Evolutionary conservation across 192 early-diverging fungal genomes (phyloP), one percentile per base, ranked within the genome.

Genomic region (Powellomyces hirtus): DNA sequence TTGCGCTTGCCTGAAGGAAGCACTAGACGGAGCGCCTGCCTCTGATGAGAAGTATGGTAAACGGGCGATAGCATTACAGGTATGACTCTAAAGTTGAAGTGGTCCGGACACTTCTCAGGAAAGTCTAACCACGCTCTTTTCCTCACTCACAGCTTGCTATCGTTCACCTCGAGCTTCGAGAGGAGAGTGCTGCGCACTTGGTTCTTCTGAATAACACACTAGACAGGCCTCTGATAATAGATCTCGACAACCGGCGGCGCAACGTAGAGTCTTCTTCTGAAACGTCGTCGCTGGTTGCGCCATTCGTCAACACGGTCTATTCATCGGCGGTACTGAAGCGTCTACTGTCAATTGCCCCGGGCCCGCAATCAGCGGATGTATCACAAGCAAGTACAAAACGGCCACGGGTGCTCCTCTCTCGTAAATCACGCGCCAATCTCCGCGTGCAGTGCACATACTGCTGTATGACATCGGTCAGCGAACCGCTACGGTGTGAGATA

Each of bases 371-470:
- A 16, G 27, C 6, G 2, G 46, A 49, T 5, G n/a, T 24, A 5
- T 49, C 46, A 14, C 5, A 18, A 7, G 26, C 46, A 49, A 49
- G 46, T 24, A 24, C 46, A 3, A 49, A 5, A 33, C 53, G 53
- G 14, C 65, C 38, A 20, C 62, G 57, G 33, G 20, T 53, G 34
- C 45, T 62, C 64, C 64, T 62, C 16, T 37, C 61, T 18, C 35
- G 37, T 36, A 58, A 24, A 36, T 58, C 46, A 50, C 30, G 14
- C 30, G 10, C 14, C 29, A 64, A 31, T 24, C 40, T 38, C 33
- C 61, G 59, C 36, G 38, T 55, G 10, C 66, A 60, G 13, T 74
- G 72, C 51, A 58, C 58, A 20, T 74, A 68, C 61, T 74, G 72
- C 51, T 58, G 40, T 38, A 67, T 74, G 72, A 57, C 57, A 1